Base-by-base conservation (phyloP, 345 rosid species). In the Gossypium ekmanianum region DNA sequence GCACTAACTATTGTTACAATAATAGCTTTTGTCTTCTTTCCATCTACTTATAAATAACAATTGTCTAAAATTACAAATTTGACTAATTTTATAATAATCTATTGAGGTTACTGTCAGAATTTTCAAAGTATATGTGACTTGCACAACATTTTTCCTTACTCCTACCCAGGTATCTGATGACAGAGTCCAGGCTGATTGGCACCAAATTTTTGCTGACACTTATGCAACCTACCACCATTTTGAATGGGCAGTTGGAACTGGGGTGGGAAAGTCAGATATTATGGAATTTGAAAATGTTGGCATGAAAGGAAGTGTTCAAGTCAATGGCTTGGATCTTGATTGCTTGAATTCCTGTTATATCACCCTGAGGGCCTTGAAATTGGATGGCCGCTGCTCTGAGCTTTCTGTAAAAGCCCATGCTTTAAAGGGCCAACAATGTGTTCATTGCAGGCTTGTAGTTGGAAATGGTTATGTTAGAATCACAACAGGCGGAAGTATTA, bases 211-310 rank as follows among this genome's bases (percentile, higher is more conserved):
- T 86, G 74, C 87, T 11, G 98, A 95, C 77, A 81, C 87, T 77
- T 75, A 85, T 79, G 97, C 91, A 61, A 79, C 85, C 45, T 91
- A 92, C 79, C 96, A 88, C 81, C 91, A 88, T 74, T 93, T 95
- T 81, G 97, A 95, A 81, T 95, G 98, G 99, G 99, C 94, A 65
- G 84, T 93, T 77, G 98, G 98, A 83, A 88, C 92, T 16, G 94
- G 84, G 72, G 90, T 93, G 81, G 97, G 98, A 43, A 88, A 90
- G 80, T 85, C 89, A 75, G 99, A 95, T 80, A 83, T 95, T 84
- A 83, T 84, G 85, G 96, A 85, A 72, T 95, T 90, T 86, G 90
- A 89, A 88, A 84, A 86, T 73, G 90, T 93, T 45, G 99, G 99
- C 84, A 78, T 72, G 81, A 84, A 74, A 79, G 78, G 87, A 71